Conservation (phyloP, 148 eudicot species). For the Rheum nobile region DNA sequence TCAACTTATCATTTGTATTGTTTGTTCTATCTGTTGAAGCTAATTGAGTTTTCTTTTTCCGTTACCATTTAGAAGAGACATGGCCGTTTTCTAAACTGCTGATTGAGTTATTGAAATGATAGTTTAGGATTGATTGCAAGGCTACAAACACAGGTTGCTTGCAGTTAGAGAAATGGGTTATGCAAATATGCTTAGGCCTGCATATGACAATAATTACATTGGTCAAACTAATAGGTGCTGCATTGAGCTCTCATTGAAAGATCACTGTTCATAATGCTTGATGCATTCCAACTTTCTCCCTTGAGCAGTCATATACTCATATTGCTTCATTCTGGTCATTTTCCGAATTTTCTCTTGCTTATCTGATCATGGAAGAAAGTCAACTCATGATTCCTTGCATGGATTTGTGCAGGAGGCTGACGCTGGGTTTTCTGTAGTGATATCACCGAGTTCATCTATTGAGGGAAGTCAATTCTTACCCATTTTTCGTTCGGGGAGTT, state of each 20-base stretch:
- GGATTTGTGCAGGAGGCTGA: constrained; percentile 12
- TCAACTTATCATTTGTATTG: background rate
- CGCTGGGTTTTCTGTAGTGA: background rate
- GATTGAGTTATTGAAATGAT: background rate
- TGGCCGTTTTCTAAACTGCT: background rate
- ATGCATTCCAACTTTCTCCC: background rate
- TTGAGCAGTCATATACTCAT: background rate
- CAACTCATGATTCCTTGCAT: constrained; percentile 3
- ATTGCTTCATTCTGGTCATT: background rate
- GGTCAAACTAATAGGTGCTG: background rate
- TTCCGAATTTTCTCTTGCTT: background rate
- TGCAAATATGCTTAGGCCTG: background rate
- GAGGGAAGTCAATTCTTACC: constrained; percentile 10
- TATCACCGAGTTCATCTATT: constrained; percentile 7
- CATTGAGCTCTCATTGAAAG: background rate
- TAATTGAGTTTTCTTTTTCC: background rate
- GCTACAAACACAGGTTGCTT: background rate
- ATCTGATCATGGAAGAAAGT: background rate
- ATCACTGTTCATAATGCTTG: background rate
- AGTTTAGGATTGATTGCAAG: background rate
- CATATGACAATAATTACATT: background rate
- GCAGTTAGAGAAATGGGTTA: background rate
- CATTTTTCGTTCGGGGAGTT: constrained; percentile 14
- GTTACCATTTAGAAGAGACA: background rate
- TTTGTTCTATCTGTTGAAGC: background rate